Base-by-base conservation (phyloP, 202 grass and related monocot species). In the Carex sylvatica region DNA sequence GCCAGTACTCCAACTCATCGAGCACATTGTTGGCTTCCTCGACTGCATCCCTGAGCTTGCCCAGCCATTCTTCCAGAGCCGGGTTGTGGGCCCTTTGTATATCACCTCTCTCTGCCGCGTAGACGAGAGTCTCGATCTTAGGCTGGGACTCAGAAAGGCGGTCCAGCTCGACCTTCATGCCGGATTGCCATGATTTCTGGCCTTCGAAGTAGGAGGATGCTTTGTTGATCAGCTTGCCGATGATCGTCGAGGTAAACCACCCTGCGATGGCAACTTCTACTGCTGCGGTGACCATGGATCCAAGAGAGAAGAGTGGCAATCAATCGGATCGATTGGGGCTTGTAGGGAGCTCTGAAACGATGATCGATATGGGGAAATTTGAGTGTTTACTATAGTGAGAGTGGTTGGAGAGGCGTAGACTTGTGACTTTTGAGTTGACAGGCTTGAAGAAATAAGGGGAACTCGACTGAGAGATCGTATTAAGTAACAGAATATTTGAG, bases 21-120 rank as follows among this genome's bases (percentile, higher is more conserved):
- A 71, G 38, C 19, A 71, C 68, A 71, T 47, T 71, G 68, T 71
- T 40, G 1, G 68, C 68, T 13, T 71, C 68, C 3, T 71, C 68
- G 0, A 24, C 68, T 0, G n/a, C 68, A 71, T 71, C 40, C 68
- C 19, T 18, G 9, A 71, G 38, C 19, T 2, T 4, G 18, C 40
- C 40, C 68, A 47, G 40, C 68, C 68, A 71, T 71, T 24, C 0
- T 71, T 47, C 38, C 68, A 71, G 5, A 71, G 1, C 68, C 0
- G 68, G 40, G 40, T 24, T 49, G 0, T 24, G 1, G 3, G 3
- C 0, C 1, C 9, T 3, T 12, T 0, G n/a, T 2, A 5, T 1
- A 46, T 46, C 1, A 47, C 67, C 67, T 0, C 0, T 4, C n/a
- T 70, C 67, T 46, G 67, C 67, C 0, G 67, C 67, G 35, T 46